These are phyloP conservation scores for Paragyromitra xinjiangensis DNA, from an alignment of 495 filamentous ascomycete species.

Conservation along the genomic window DNA sequence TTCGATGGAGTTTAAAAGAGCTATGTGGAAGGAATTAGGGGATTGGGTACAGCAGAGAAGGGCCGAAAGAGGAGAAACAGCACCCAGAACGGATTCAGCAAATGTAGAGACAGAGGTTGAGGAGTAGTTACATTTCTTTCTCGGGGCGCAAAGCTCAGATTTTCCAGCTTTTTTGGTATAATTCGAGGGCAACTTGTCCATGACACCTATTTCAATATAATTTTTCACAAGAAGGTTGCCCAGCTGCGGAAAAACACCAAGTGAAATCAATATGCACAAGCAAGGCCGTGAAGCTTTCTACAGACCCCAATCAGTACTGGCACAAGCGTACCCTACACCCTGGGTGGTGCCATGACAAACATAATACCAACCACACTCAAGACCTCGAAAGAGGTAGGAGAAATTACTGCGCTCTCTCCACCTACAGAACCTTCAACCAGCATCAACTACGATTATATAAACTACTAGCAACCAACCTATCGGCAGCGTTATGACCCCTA, in stretches of 20 bases:
- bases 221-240: background rate
- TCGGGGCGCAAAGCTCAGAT: background rate
- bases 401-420: too few species aligned
- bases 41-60: constrained; percentile 73
- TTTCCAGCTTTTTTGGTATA: background rate
- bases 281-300: background rate
- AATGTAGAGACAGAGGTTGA: background rate
- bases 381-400: too few species aligned
- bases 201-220: background rate
- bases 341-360: too few species aligned
- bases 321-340: background rate
- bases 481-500: too few species aligned
- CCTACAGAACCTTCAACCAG: too few species aligned
- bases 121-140: background rate
- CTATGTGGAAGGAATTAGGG: constrained; percentile 86
- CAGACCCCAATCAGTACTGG: background rate
- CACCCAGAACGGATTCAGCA: constrained; percentile 36
- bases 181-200: background rate
- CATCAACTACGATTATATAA: too few species aligned
- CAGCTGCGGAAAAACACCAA: background rate
- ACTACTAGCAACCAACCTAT: too few species aligned
- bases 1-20: constrained; percentile 77
- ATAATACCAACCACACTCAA: too few species aligned
- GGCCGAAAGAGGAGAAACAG: constrained; percentile 64
- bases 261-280: background rate